A percentile compares a stretch with the other conserved stretches of the same genome.
Conservation (phyloP, 106 monocot species). For the Triglochin maritima region DNA sequence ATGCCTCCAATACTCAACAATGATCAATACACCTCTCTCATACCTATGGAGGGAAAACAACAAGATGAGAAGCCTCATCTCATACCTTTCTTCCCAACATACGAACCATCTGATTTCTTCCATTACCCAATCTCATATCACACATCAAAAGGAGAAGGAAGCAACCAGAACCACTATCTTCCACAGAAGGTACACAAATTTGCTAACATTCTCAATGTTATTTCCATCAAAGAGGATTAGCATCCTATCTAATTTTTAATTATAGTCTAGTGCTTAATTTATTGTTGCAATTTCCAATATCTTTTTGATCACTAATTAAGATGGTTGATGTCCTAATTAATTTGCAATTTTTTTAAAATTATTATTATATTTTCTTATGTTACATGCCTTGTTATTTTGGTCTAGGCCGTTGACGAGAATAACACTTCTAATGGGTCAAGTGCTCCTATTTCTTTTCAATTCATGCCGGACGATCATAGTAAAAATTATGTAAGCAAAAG, state of each 20-base stretch:
- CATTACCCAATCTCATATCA: background rate
- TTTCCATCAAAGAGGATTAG: too few species aligned
- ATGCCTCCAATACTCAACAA: conserved; percentile 3
- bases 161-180: background rate
- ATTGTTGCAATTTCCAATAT: background rate
- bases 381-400: background rate
- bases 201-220: background rate
- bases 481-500: background rate
- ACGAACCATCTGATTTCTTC: background rate
- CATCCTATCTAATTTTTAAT: too few species aligned
- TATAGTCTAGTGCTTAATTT: too few species aligned
- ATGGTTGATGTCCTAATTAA: too few species aligned
- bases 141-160: background rate
- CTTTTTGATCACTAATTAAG: too few species aligned
- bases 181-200: background rate
- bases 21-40: background rate
- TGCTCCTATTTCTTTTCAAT: background rate
- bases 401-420: background rate
- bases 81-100: conserved; percentile 12
- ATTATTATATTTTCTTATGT: background rate
- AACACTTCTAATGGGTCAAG: background rate
- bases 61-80: background rate
- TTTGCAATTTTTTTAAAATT: background rate
- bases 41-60: background rate
- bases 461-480: background rate